These are phyloP conservation scores for Penicillium maclennaniae DNA, from an alignment of 495 filamentous ascomycete species.

Conservation along the genomic window DNA sequence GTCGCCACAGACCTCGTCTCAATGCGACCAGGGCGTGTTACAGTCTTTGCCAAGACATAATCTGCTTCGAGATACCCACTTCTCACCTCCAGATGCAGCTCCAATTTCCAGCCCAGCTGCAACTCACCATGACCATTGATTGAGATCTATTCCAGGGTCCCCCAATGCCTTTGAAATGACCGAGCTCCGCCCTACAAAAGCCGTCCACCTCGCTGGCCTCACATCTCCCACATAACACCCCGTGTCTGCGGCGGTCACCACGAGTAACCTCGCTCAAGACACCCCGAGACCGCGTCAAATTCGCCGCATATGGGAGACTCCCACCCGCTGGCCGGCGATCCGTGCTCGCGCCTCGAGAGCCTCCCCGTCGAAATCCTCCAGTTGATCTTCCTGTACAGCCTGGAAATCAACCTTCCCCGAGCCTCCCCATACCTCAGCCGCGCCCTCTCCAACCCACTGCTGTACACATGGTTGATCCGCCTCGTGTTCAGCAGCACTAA, in stretches of 20 bases:
- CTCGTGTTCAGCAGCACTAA: constrained; percentile 40
- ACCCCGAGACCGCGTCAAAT: not conserved
- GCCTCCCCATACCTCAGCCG: constrained; percentile 34
- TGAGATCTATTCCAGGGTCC: not conserved
- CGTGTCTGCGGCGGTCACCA: not conserved
- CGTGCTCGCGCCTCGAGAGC: constrained; percentile 40
- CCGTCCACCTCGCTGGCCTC: not conserved
- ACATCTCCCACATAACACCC: not conserved
- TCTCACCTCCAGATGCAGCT: constrained; percentile 3
- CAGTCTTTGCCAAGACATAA: constrained; percentile 17
- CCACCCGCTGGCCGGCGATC: constrained; percentile 10
- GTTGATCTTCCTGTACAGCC: constrained; percentile 46
- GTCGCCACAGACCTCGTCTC: not conserved
- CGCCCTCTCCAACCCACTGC: constrained; percentile 30
- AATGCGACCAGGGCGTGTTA: not conserved
- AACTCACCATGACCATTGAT: not conserved
- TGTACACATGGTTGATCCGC: constrained; percentile 46
- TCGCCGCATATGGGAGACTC: constrained; percentile 13
- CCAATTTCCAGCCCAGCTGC: not conserved
- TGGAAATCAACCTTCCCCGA: constrained; percentile 50
- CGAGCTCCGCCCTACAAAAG: not conserved
- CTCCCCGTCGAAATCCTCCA: constrained; percentile 53
- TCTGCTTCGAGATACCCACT: constrained; percentile 16
- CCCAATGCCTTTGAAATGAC: constrained; percentile 8
- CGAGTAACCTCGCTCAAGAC: not conserved